These are phyloP conservation scores for Selaginella moellendorffii DNA, from an alignment of 75 land plant genomes.

Conservation along the genomic window DNA sequence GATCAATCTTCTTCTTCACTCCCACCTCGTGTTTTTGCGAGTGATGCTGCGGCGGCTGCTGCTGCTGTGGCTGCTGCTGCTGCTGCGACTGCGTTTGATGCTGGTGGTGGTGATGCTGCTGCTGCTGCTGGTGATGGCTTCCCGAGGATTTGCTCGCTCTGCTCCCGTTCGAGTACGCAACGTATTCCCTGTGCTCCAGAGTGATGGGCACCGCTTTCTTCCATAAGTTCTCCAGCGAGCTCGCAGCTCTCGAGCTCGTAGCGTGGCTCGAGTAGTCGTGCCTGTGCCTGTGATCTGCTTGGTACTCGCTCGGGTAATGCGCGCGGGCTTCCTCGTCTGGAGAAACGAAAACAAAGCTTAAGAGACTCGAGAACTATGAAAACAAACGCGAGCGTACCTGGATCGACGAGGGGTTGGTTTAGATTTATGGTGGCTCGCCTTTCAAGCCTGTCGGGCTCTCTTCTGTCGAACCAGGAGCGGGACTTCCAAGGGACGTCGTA, in stretches of 20 bases:
- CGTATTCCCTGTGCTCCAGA: background rate
- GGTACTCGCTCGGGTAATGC: too few relatives aligned
- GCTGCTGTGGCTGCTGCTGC: background rate
- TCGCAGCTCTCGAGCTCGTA: background rate
- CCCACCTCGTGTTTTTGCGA: too few relatives aligned
- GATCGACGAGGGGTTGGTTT: background rate
- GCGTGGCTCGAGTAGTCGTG: background rate
- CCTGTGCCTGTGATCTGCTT: too few relatives aligned
- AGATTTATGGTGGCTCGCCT: background rate
- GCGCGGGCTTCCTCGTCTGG: too few relatives aligned
- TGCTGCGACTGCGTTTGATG: background rate
- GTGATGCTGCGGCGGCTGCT: too few relatives aligned
- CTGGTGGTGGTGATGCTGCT: background rate
- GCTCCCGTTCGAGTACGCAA: background rate
- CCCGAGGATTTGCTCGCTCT: background rate
- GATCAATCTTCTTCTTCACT: background rate
- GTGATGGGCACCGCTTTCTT: background rate
- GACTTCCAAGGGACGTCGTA: background rate
- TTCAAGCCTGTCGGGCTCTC: background rate
- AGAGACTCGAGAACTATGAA: too few relatives aligned
- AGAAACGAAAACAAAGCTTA: too few relatives aligned
- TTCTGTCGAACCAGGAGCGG: background rate
- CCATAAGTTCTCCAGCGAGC: background rate
- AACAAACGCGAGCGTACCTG: too few relatives aligned
- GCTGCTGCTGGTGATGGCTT: background rate